Base-by-base conservation (phyloP, 257 asterid species). In the Capsicum pubescens region DNA sequence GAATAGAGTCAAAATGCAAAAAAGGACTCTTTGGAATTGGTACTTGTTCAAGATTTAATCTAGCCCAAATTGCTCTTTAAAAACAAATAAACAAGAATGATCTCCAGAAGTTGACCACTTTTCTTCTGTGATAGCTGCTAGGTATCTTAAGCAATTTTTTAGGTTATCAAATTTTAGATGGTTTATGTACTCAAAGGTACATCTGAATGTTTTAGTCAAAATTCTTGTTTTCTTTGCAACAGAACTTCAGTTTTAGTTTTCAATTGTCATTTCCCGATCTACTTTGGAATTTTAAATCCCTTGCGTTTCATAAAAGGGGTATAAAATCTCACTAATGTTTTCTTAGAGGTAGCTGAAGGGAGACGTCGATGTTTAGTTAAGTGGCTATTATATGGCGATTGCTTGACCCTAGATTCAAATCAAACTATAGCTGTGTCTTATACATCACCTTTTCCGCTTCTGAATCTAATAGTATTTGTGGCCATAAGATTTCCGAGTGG, bases 81-180 rank as follows among this genome's bases (percentile, higher is more conserved):
- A 58, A 69, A 39, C 55, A 69, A 39, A 69, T 26, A 69, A 69
- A 39, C 19, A 69, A 39, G 76, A 67, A 50, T 67, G 21, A 67
- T 67, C 54, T 69, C 54, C 13, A 15, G 77, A 39, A 39, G 55
- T 39, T 4, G 32, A 39, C 32, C 54, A 69, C 10, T 69, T 39
- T 69, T 39, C 77, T 69, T 39, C 55, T 69, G 54, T 69, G 52
- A 52, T 39, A 68, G 14, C 21, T 36, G 52, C 77, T 39, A 68
- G 14, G 52, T 68, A 68, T 14, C 77, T 68, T 68, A 15, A 15
- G 54, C 12, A 14, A 14, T 68, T 68, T 36, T 68, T 19, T 68
- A 68, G 76, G 36, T 68, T 36, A 68, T 68, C 76, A 68, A 68
- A 17, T 39, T 36, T 39, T 68, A 68, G 77, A 68, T 8, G 50